These are phyloP conservation scores for Acrocalymma vagum DNA, from an alignment of 2,329 filamentous ascomycete genomes.

Conservation along the genomic window DNA sequence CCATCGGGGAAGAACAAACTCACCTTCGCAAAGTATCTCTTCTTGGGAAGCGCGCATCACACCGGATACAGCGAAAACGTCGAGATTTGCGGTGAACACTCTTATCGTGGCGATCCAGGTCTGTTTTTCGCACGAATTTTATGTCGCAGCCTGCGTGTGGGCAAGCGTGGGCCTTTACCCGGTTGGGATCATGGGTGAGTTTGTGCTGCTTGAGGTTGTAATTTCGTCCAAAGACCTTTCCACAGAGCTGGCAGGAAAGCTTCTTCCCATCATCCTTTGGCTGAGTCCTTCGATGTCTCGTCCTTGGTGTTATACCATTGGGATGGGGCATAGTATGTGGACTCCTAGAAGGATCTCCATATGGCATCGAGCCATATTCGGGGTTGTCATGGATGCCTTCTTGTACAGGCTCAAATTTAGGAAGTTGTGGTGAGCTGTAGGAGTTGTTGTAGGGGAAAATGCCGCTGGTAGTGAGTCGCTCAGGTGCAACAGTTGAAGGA, in stretches of 20 bases:
- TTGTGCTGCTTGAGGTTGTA: slow-evolving; percentile 90
- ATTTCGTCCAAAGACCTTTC: slow-evolving; percentile 80
- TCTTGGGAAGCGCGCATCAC: slow-evolving; percentile 75
- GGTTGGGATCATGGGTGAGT: slow-evolving; percentile 80
- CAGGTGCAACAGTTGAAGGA: slow-evolving; percentile 42
- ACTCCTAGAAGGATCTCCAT: slow-evolving; percentile 20
- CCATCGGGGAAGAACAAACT: slow-evolving; percentile 27
- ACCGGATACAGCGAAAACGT: slow-evolving; percentile 75
- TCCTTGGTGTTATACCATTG: slow-evolving; percentile 13
- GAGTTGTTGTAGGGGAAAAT: slow-evolving; percentile 32
- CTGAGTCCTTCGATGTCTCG: slow-evolving; percentile 19
- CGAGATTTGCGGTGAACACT: slow-evolving; percentile 78
- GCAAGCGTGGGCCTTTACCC: slow-evolving; percentile 77
- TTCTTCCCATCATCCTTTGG: slow-evolving; percentile 75
- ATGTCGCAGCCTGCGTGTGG: slow-evolving; percentile 71
- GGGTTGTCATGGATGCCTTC: slow-evolving; percentile 20
- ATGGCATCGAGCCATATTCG: slow-evolving; percentile 15
- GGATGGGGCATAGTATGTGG: slow-evolving; percentile 16
- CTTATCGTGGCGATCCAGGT: slow-evolving; percentile 68
- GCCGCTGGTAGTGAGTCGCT: slow-evolving; percentile 30
- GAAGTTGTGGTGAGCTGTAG: slow-evolving; percentile 30
- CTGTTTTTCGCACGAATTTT: slow-evolving; percentile 83
- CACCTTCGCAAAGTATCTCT: slow-evolving; percentile 86
- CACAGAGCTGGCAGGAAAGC: slow-evolving; percentile 77
- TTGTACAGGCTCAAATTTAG: slow-evolving; percentile 26